Evolutionary conservation across 2,329 filamentous ascomycete species (phyloP).

Genomic region (Triangularia setosa): DNA sequence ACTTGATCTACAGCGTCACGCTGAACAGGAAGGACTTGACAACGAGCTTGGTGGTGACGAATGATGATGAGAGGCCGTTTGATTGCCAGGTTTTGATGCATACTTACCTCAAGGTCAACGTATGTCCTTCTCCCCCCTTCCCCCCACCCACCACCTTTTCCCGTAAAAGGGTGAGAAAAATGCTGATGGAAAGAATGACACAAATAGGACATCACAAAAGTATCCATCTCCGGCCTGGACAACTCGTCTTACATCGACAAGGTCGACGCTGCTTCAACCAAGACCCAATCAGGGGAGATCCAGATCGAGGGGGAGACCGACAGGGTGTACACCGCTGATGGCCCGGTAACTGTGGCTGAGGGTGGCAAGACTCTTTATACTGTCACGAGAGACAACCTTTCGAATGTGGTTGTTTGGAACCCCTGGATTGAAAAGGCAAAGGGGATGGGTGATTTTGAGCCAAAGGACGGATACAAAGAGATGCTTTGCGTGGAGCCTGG

Average conservation of each 20-base stretch:
- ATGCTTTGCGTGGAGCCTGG: conserved; percentile 96
- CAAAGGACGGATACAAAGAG: conserved; percentile 83
- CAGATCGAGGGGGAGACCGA: conserved; percentile 77
- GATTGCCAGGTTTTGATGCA: conserved; percentile 92
- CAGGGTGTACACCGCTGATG: conserved; percentile 74
- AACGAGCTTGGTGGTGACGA: conserved; percentile 82
- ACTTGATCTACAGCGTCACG: conserved; percentile 88
- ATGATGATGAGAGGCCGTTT: conserved; percentile 76
- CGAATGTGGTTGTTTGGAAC: conserved; percentile 94
- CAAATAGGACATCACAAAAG: conserved; percentile 73
- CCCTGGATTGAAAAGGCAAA: conserved; percentile 85
- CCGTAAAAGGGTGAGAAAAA: neutral
- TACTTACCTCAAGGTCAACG: conserved; percentile 79
- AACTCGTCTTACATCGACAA: conserved; percentile 80
- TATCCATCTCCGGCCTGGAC: conserved; percentile 71
- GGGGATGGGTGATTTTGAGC: conserved; percentile 79
- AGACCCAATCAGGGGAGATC: conserved; percentile 57
- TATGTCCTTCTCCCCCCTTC: conserved; percentile 41
- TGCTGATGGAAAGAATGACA: neutral
- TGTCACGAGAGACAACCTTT: conserved; percentile 77
- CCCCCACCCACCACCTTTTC: too few relatives aligned
- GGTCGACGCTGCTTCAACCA: conserved; percentile 52
- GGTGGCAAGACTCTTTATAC: conserved; percentile 63
- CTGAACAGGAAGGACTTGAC: conserved; percentile 69
- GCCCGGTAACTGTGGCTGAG: conserved; percentile 58